Base-by-base conservation (phyloP, 331 rosid species). In the Quercus tomentella region DNA sequence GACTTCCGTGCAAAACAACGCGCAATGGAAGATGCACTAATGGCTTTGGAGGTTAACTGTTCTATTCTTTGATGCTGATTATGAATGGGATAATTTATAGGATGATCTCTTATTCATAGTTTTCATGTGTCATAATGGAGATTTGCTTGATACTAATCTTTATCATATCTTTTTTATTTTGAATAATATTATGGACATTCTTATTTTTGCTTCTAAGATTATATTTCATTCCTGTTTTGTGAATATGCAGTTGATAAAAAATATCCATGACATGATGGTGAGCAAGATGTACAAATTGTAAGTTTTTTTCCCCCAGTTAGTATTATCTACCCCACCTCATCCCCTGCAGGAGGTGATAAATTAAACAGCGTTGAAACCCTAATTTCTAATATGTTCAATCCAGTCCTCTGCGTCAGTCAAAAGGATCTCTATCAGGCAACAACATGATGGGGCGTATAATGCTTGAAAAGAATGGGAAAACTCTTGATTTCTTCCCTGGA, bases 1-100 rank as follows among this genome's bases (percentile, higher is more conserved):
- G 97, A 95, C 77, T 83, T 87, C 75, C 92, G 85, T 71, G 99
- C 97, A 52, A 95, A 95, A 82, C 97, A 95, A 75, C 96, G 99
- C 55, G 99, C 97, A 31, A 91, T 95, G 96, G 94, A 91, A 86
- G 99, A 95, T 79, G 98, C 99, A 77, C 83, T 93, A 71, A 91
- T 89, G 93, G 92, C 99, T 82, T 86, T 95, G 85, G 93, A 93
- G 99, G 97, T 93, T 72, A 87, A 83, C 68, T 71, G 56, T 73
- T 68, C 70, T 66, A 10, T 26, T 78, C 78, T 77, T 21, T 31
- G 17, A 56, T 31, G 55, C 57, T 75, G 55, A 61, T 70, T 33
- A 15, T 54, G 61, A 52, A 56, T 23, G 43, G 73, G 78, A 26
- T 14, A 22, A 60, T 26, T 73, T 78, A 37, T 57, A 51, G 18